Conservation (phyloP, 2,329 filamentous ascomycete species). For the Claviceps spartinae region DNA sequence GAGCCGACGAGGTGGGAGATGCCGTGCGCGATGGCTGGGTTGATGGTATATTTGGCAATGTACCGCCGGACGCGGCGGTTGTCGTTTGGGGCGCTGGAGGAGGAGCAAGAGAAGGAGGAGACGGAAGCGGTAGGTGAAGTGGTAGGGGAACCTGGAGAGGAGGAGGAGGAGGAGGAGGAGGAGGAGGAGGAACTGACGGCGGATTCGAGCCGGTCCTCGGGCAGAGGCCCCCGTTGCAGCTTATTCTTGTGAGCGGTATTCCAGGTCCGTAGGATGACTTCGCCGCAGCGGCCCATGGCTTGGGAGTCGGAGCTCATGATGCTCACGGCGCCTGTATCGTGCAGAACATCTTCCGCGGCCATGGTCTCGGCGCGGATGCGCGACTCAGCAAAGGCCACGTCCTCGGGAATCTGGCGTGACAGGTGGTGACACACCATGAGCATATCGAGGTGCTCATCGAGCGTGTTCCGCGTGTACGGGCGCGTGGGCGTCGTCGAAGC, state of each 20-base stretch:
- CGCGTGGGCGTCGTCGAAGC: slow-evolving; percentile 86
- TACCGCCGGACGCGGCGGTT: slow-evolving; percentile 91
- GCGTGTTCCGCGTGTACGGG: slow-evolving; percentile 79
- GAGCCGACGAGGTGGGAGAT: slow-evolving; percentile 80
- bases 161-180: slow-evolving; percentile 14
- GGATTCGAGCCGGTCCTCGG: slow-evolving; percentile 43
- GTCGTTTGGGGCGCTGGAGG: slow-evolving; percentile 49
- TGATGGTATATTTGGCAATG: slow-evolving; percentile 91
- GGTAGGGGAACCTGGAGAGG: slow-evolving; percentile 38
- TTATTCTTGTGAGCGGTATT: slow-evolving; percentile 98
- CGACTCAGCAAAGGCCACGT: slow-evolving; percentile 87
- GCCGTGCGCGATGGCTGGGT: slow-evolving; percentile 81
- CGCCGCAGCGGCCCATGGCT: slow-evolving; percentile 91
- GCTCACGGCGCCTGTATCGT: slow-evolving; percentile 86
- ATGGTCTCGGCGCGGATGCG: slow-evolving; percentile 94
- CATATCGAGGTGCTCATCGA: slow-evolving; percentile 97
- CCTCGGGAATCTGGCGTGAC: slow-evolving; percentile 83
- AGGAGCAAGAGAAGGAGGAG: not conserved
- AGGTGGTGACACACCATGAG: slow-evolving; percentile 96
- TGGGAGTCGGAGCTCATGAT: slow-evolving; percentile 97
- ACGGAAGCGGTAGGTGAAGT: not conserved
- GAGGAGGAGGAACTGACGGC: slow-evolving; percentile 37
- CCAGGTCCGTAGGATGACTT: slow-evolving; percentile 88
- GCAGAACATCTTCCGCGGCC: slow-evolving; percentile 88
- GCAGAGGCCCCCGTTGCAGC: slow-evolving; percentile 59